These are phyloP conservation scores for Chlamydomonas schloesseri DNA, from an alignment of 139 green algal species.

Conservation along the genomic window DNA sequence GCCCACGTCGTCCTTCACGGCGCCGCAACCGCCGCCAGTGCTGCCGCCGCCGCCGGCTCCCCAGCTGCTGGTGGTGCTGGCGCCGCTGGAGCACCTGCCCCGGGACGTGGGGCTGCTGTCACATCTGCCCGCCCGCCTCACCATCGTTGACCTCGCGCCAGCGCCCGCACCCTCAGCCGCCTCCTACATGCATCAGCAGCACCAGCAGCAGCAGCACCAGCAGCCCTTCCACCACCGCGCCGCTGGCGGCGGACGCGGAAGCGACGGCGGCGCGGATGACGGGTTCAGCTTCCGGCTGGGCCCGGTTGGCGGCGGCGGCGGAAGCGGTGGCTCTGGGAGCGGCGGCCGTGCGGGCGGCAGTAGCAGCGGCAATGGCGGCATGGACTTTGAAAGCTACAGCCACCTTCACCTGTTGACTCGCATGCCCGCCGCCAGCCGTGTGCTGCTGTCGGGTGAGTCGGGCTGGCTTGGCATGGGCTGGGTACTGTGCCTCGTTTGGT, in stretches of 20 bases:
- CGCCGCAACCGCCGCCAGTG: too few relatives aligned
- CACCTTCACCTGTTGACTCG: constrained; percentile 12
- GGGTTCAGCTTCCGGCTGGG: neutral
- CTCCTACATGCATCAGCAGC: too few relatives aligned
- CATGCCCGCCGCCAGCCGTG: neutral
- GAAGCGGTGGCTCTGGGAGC: neutral
- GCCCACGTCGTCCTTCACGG: too few relatives aligned
- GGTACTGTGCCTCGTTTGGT: too few relatives aligned
- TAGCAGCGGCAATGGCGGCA: neutral
- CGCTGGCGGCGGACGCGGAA: neutral
- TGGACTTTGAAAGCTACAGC: neutral
- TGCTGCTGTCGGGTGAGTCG: constrained; percentile 33
- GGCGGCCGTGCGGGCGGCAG: neutral
- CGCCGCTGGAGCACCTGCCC: constrained; percentile 25
- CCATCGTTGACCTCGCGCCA: constrained; percentile 11
- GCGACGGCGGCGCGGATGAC: neutral
- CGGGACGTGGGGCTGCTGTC: neutral
- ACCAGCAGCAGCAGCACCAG: too few relatives aligned
- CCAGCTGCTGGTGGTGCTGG: constrained; percentile 2
- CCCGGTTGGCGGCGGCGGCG: neutral
- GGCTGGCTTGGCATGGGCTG: too few relatives aligned
- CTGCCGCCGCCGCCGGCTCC: too few relatives aligned
- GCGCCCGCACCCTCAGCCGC: too few relatives aligned
- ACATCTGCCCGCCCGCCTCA: neutral
- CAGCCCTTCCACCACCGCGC: too few relatives aligned